Evolutionary conservation across 495 filamentous ascomycete genomes (phyloP).

Genomic region (Annulohypoxylon nitens): DNA sequence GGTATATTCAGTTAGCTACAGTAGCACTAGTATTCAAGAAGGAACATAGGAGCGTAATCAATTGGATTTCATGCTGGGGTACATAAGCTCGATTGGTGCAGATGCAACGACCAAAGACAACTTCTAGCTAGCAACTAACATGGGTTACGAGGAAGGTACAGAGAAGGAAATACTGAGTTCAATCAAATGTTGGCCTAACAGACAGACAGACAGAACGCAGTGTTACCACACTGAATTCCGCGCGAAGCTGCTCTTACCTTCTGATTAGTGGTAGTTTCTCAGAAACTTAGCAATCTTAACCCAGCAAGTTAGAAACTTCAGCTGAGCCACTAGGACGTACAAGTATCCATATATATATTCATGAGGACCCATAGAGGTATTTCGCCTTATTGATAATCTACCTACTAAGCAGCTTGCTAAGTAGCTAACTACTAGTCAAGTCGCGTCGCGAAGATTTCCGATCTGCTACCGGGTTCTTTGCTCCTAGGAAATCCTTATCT

Average conservation of each 20-base stretch:
- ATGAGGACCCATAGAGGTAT: neutral
- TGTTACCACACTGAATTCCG: slow-evolving; percentile 21
- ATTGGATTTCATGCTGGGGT: slow-evolving; percentile 27
- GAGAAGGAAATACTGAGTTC: neutral
- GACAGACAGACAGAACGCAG: slow-evolving; percentile 20
- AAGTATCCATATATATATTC: no score
- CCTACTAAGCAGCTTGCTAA: neutral
- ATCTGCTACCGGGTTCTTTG: neutral
- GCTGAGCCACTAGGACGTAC: neutral
- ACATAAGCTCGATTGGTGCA: slow-evolving; percentile 28
- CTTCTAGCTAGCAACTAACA: neutral
- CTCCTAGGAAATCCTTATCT: neutral
- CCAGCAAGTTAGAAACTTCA: slow-evolving; percentile 1
- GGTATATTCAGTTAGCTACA: slow-evolving; percentile 20
- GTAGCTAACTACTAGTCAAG: neutral
- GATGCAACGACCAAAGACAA: slow-evolving; percentile 16
- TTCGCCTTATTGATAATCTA: neutral
- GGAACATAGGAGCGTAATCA: slow-evolving; percentile 2
- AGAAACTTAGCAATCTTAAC: neutral
- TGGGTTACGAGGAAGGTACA: slow-evolving; percentile 1
- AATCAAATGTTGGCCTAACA: no score
- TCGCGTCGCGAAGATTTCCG: neutral
- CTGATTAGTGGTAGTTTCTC: slow-evolving; percentile 15
- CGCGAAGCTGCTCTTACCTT: slow-evolving; percentile 7
- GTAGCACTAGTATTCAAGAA: slow-evolving; percentile 16